phyloP scores from a whole-genome alignment of 305 asterid species.

The Solanum hybrid region DNA sequence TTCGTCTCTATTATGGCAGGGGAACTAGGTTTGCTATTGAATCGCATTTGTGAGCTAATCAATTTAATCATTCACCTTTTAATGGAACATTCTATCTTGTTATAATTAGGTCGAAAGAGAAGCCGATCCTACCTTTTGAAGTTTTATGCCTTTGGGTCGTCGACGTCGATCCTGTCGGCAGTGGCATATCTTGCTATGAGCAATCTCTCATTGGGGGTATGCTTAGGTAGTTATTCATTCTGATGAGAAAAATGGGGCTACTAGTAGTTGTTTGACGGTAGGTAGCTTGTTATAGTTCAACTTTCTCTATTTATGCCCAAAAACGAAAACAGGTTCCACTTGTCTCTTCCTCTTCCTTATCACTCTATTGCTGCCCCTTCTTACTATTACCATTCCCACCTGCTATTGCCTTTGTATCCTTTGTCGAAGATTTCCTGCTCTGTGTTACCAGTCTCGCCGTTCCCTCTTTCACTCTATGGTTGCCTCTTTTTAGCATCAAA shows the following conservation, averaged over 20 bases:
- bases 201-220: slow-evolving; percentile 34
- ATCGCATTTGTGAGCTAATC: neutral
- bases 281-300: neutral
- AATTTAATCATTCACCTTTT: neutral
- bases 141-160: slow-evolving; percentile 50
- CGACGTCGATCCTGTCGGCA: slow-evolving; percentile 31
- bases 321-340: neutral
- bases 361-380: neutral
- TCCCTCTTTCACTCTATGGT: neutral
- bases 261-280: neutral
- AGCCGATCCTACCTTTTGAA: slow-evolving; percentile 45
- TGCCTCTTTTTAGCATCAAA: neutral
- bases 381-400: neutral
- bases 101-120: slow-evolving; percentile 53
- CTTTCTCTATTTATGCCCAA: neutral
- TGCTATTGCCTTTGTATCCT: neutral
- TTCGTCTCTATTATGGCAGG: slow-evolving; percentile 45
- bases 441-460: neutral
- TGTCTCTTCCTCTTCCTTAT: neutral
- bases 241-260: neutral
- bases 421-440: neutral
- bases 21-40: slow-evolving; percentile 42
- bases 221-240: neutral
- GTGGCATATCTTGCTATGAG: slow-evolving; percentile 28
- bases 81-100: slow-evolving; percentile 7